A percentile compares a stretch with the other conserved stretches of the same genome.
Evolutionary conservation across 2,329 filamentous ascomycete genomes (phyloP).

Genomic region (Nemania sp.): DNA sequence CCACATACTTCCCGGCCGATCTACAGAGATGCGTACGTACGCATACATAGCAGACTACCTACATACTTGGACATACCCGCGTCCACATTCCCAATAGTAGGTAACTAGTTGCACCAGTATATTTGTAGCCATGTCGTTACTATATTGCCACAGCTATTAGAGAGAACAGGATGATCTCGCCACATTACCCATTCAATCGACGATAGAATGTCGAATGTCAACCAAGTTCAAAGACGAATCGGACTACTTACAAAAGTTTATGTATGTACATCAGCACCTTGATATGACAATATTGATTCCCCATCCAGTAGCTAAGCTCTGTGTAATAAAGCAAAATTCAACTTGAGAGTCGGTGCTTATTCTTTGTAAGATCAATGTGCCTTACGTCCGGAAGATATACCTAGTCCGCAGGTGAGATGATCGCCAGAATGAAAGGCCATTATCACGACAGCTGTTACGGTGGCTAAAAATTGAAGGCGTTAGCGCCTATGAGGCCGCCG

Average conservation of each 20-base stretch:
- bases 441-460: not conserved
- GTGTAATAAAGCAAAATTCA: not conserved
- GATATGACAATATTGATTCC: not conserved
- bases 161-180: too few relatives aligned
- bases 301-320: not conserved
- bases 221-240: too few relatives aligned
- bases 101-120: too few relatives aligned
- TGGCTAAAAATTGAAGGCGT: not conserved
- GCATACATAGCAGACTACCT: not conserved
- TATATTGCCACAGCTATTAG: too few relatives aligned
- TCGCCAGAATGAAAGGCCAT: not conserved
- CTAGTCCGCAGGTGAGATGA: not conserved
- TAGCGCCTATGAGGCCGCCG: not conserved
- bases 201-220: too few relatives aligned
- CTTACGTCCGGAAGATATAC: too few relatives aligned
- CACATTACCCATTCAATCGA: too few relatives aligned
- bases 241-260: not conserved
- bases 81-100: too few relatives aligned
- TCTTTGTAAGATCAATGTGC: not conserved
- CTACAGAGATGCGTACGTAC: too few relatives aligned
- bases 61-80: too few relatives aligned
- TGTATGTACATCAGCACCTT: not conserved
- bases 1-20: too few relatives aligned
- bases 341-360: not conserved
- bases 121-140: too few relatives aligned